A percentile compares a stretch with the other conserved stretches of the same genome.
phyloP scores from a whole-genome alignment of 768 basidiomycete genomes.

The Pisolithus tinctorius region DNA sequence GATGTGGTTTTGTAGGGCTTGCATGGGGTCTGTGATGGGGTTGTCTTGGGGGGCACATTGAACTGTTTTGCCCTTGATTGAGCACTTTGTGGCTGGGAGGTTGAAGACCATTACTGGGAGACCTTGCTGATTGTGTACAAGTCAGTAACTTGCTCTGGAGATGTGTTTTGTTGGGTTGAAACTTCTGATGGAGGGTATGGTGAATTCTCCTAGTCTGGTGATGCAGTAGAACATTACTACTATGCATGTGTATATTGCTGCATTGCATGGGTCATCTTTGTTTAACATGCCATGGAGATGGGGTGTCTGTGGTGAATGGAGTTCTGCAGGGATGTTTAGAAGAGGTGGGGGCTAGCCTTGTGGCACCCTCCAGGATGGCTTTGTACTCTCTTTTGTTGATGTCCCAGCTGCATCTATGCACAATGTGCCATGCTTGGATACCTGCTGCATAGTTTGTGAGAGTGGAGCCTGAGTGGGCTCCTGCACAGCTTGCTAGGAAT shows the following conservation, averaged over 20 bases:
- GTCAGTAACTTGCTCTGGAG: not conserved
- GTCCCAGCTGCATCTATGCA: slow-evolving; percentile 33
- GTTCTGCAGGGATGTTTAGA: not conserved
- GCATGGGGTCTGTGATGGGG: too few relatives aligned
- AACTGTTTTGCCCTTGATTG: too few relatives aligned
- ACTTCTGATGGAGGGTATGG: not conserved
- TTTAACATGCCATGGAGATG: slow-evolving; percentile 14
- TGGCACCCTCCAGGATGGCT: slow-evolving; percentile 3
- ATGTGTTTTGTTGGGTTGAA: not conserved
- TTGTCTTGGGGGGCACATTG: too few relatives aligned
- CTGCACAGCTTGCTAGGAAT: slow-evolving; percentile 27
- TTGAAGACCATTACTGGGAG: too few relatives aligned
- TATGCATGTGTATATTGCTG: slow-evolving; percentile 30
- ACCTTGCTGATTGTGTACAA: too few relatives aligned
- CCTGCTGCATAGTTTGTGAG: slow-evolving; percentile 34
- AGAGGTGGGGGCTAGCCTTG: not conserved
- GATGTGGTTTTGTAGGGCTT: too few relatives aligned
- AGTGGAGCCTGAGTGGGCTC: slow-evolving; percentile 25
- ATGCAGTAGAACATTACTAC: too few relatives aligned
- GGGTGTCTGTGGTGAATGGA: not conserved
- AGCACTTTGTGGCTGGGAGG: too few relatives aligned
- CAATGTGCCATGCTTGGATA: slow-evolving; percentile 40
- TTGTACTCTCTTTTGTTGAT: slow-evolving; percentile 10
- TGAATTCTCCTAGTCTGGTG: too few relatives aligned
- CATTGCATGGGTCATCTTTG: slow-evolving; percentile 23